Evolutionary conservation across 225 moss, liverwort and hornwort genomes (phyloP), one percentile per base, ranked within the genome.

Genomic region (Anthoceros angustus): DNA sequence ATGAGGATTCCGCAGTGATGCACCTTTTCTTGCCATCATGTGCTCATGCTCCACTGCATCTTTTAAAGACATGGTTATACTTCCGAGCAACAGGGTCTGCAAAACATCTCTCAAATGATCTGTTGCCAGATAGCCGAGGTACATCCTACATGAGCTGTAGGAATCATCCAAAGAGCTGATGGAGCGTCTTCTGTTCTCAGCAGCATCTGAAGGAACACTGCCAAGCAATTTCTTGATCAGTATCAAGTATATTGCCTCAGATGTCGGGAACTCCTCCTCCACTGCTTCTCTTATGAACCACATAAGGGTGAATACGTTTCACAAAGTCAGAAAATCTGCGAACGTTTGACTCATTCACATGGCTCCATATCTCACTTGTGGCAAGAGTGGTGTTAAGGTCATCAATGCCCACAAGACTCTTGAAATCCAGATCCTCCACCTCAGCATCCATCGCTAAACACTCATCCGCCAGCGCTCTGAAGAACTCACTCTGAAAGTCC

Each of bases 201-300:
- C 66, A 12, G 60, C 48, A 62, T 73, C 39, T n/a, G 62, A 42
- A 62, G 49, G 46, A 12, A 38, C 10, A 38, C 70, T 62, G 62
- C 75, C 62, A 64, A 79, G 64, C 21, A 62, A 65, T 38, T 73
- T 79, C 43, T 73, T 71, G 46, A 79, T 55, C 70, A 76, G 68
- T 49, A 73, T 67, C 79, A 79, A 65, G 40, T 73, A 79, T 45
- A 79, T 73, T 42, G 65, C 72, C 62, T 69, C 40, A 23, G 71
- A 63, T 16, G 79, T 67, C 49, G 68, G 76, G 25, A 76, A 76
- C 67, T 60, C 62, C 66, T 43, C 48, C 72, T 62, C 32, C 32
- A 32, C 2, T 55, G 55, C 7, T 15, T 55, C 23, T 55, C 7
- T 7, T 20, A 5, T 55, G 55, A 55, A 42, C 73, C 64, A 73